Percentiles rank a stretch among this genome's conserved stretches.
phyloP scores from a whole-genome alignment of 768 basidiomycete genomes.

The Leccinellum luteum region DNA sequence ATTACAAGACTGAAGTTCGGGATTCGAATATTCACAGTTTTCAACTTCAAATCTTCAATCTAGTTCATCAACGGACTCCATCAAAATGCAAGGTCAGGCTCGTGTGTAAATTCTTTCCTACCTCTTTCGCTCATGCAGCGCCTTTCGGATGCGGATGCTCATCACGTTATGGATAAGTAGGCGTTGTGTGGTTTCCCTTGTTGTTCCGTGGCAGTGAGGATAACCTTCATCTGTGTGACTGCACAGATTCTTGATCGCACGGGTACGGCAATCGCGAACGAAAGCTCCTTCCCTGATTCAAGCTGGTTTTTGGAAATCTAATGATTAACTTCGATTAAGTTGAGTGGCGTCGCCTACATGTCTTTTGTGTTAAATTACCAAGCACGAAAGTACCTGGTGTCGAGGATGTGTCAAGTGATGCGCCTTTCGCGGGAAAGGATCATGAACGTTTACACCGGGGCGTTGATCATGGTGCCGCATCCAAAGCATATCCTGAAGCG shows the following conservation, averaged over 20 bases:
- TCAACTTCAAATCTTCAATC: background rate
- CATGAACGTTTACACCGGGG: background rate
- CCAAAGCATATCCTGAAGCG: background rate
- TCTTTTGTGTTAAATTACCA: background rate
- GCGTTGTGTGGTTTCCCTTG: conserved; percentile 16
- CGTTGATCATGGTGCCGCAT: too few relatives aligned
- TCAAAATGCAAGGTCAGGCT: conserved; percentile 17
- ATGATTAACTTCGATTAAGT: background rate
- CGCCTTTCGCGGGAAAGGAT: background rate
- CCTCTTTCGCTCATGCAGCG: conserved; percentile 2
- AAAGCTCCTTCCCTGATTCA: background rate
- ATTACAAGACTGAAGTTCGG: background rate
- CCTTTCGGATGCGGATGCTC: background rate
- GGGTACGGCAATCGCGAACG: background rate
- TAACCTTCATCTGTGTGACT: conserved; percentile 8
- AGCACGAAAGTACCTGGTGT: background rate
- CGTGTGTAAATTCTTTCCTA: conserved; percentile 7
- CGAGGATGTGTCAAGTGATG: background rate
- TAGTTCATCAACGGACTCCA: conserved; percentile 2
- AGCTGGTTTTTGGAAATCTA: background rate
- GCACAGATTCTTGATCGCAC: background rate
- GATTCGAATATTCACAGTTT: background rate
- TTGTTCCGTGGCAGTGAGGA: conserved; percentile 10
- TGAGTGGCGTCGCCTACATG: background rate
- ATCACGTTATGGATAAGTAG: conserved; percentile 29